phyloP scores from a whole-genome alignment of 768 basidiomycete genomes.

The Rhodotorula graminis region DNA sequence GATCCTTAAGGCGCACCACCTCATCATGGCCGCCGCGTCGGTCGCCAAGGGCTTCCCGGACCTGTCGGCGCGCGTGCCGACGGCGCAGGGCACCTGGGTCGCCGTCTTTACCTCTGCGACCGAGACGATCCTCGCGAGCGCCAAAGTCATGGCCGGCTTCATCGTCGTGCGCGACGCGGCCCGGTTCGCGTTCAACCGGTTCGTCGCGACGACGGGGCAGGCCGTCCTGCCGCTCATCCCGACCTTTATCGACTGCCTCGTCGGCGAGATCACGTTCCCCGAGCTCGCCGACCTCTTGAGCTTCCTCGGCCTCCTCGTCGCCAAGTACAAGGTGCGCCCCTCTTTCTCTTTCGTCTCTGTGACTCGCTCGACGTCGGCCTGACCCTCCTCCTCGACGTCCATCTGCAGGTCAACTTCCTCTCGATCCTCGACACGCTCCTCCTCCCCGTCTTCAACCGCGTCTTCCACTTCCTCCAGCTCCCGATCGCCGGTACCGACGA shows the following conservation, averaged over 20 bases:
- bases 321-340: slow-evolving; percentile 71
- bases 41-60: slow-evolving; percentile 96
- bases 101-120: slow-evolving; percentile 79
- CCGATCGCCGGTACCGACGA: slow-evolving; percentile 84
- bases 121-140: slow-evolving; percentile 75
- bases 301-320: slow-evolving; percentile 84
- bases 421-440: slow-evolving; percentile 84
- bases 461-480: slow-evolving; percentile 70
- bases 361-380: background rate
- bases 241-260: slow-evolving; percentile 79
- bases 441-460: slow-evolving; percentile 76
- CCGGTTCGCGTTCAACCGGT: slow-evolving; percentile 85
- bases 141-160: slow-evolving; percentile 81
- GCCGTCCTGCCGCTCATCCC: slow-evolving; percentile 82
- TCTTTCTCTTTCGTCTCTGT: background rate
- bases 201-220: slow-evolving; percentile 81
- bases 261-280: slow-evolving; percentile 82
- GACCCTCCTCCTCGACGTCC: background rate
- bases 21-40: slow-evolving; percentile 88
- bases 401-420: slow-evolving; percentile 70
- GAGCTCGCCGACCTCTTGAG: slow-evolving; percentile 94
- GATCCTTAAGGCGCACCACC: slow-evolving; percentile 84
- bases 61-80: slow-evolving; percentile 63
- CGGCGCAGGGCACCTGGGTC: slow-evolving; percentile 62
- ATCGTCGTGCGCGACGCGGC: slow-evolving; percentile 87